These are phyloP conservation scores for Epichloe gansuensis DNA, from an alignment of 2,329 filamentous ascomycete genomes.

Conservation along the genomic window DNA sequence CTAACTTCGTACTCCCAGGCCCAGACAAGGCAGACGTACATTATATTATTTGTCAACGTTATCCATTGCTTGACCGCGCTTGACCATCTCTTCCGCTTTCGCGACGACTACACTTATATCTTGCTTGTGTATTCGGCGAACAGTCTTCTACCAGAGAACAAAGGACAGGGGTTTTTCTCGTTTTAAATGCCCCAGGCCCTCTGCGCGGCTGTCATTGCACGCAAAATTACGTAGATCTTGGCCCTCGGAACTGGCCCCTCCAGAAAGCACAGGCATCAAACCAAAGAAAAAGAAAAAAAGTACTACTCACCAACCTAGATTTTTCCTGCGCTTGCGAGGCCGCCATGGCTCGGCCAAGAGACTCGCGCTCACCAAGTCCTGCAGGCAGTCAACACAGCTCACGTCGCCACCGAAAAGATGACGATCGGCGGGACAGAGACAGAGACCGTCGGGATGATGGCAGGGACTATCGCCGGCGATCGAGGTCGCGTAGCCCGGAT, in stretches of 20 bases:
- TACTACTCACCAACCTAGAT: constrained; percentile 28
- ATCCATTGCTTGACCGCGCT: not conserved
- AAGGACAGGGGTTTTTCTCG: not conserved
- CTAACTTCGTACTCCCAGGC: not conserved
- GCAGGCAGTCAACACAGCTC: constrained; percentile 72
- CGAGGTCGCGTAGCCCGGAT: constrained; percentile 51
- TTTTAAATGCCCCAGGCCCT: not conserved
- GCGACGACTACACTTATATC: too few relatives aligned
- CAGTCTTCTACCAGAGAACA: too few relatives aligned
- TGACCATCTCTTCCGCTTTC: not conserved
- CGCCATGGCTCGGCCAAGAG: constrained; percentile 51
- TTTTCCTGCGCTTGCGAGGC: constrained; percentile 30
- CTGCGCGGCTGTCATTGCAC: not conserved
- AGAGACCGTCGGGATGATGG: constrained; percentile 38
- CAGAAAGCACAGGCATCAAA: not conserved
- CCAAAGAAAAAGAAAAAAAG: constrained; percentile 14
- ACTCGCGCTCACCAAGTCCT: constrained; percentile 83
- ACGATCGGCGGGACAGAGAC: constrained; percentile 43
- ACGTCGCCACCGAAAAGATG: constrained; percentile 53
- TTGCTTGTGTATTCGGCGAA: too few relatives aligned
- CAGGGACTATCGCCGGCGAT: constrained; percentile 41
- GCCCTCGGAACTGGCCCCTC: too few relatives aligned
- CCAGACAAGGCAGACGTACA: not conserved
- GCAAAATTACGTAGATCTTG: not conserved
- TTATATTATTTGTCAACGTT: not conserved